Base-by-base conservation (phyloP, 1,284 basidiomycete species). In the Wolfiporia cocos region DNA sequence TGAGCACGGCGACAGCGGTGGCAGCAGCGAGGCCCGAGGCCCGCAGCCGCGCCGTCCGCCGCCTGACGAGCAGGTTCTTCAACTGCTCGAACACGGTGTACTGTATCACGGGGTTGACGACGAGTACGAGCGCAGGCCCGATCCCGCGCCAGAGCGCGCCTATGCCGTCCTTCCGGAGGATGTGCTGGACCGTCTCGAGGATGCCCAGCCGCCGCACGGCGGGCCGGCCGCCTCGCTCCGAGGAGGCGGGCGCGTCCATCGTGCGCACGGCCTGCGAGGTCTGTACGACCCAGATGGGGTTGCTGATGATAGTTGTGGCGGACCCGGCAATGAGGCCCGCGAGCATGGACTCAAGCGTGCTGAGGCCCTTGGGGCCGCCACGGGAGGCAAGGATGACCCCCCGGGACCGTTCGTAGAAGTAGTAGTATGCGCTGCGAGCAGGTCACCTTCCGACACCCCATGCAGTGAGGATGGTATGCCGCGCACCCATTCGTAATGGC, bases 261-360 rank as follows among this genome's bases (percentile, higher is more conserved):
- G 75, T 77, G 36, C 72, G 76, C 18, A 90, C 86, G 11, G 86
- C 82, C 61, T 98, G 95, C 28, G 89, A 88, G 3, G 94, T 95
- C 60, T 94, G 89, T n/a, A 93, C 71, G 34, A 92, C 89, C 92
- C 92, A 97, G 52, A 99, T 87, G 1, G 95, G 95, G 65, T 98
- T 99, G 62, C 85, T 90, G 48, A 92, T 74, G 46, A 97, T 67
- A 0, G 92, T 89, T 1, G 95, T 98, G 4, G 89, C 88, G 17
- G 89, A 89, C 31, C 94, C 93, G 86, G 57, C 23, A 39, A 97
- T 81, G 33, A 95, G 65, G 1, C 92, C 92, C 5, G 90, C 86
- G 14, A 96, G 58, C 61, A 99, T 95, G 33, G 92, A 92, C 65
- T 99, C 93, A 20, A 80, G 57, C 1, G 92, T 93, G 39, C 71